phyloP scores from a whole-genome alignment of 768 basidiomycete species.

The Scleroderma bovista region DNA sequence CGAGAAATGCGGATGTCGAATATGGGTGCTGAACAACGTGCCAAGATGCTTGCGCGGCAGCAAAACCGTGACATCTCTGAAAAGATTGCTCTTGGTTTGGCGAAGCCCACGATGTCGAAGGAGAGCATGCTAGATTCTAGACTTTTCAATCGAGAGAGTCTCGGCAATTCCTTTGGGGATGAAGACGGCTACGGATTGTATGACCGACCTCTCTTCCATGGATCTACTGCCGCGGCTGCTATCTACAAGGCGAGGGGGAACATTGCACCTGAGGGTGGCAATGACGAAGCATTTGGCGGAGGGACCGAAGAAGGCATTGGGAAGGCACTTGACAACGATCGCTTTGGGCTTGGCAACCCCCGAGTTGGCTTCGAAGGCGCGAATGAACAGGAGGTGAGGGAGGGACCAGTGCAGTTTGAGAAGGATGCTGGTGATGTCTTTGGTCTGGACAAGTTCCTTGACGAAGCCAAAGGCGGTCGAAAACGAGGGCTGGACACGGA shows the following conservation, averaged over 20 bases:
- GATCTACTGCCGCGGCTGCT: slow-evolving; percentile 96
- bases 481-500: slow-evolving; percentile 82
- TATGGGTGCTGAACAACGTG: slow-evolving; percentile 96
- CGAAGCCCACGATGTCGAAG: slow-evolving; percentile 93
- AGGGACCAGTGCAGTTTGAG: slow-evolving; percentile 98
- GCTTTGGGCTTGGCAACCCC: slow-evolving; percentile 85
- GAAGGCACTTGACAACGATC: slow-evolving; percentile 86
- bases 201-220: slow-evolving; percentile 93
- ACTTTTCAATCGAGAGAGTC: slow-evolving; percentile 93
- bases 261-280: slow-evolving; percentile 59
- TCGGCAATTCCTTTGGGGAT: slow-evolving; percentile 76
- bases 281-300: slow-evolving; percentile 89
- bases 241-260: slow-evolving; percentile 96
- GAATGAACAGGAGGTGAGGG: slow-evolving; percentile 72
- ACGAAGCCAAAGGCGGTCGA: slow-evolving; percentile 93
- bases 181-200: slow-evolving; percentile 95
- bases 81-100: slow-evolving; percentile 95
- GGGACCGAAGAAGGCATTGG: slow-evolving; percentile 95
- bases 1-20: slow-evolving; percentile 98
- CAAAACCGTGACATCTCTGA: slow-evolving; percentile 99
- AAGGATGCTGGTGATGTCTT: slow-evolving; percentile 97
- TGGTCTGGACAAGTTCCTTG: slow-evolving; percentile 93
- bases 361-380: slow-evolving; percentile 90
- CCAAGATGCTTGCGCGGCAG: slow-evolving; percentile 91
- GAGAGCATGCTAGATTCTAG: slow-evolving; percentile 97